Base-by-base conservation (phyloP, 768 basidiomycete genomes). In the Xerocomus spinulosus region DNA sequence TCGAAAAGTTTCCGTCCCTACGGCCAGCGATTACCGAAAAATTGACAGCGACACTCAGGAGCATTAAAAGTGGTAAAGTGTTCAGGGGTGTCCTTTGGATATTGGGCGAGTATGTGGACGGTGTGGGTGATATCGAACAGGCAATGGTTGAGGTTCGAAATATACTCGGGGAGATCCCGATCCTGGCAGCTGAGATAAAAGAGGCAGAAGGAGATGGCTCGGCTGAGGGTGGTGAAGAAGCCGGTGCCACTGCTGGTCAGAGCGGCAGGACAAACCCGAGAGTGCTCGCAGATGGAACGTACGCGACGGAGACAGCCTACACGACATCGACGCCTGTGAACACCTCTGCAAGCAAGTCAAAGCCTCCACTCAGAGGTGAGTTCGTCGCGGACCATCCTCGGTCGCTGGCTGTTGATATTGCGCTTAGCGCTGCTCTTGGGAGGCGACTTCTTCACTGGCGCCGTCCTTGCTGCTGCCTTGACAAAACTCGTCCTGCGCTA, bases 21-120 rank as follows among this genome's bases (percentile, higher is more conserved):
- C 86, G 94, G 8, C 60, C 74, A 2, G 79, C 87, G 8, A 92
- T 98, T 56, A 85, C 85, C 49, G 83, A 89, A 61, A 93, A 92
- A 61, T 81, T 98, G 44, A 81, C 86, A 39, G 70, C 79, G 25
- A 87, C 90, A 0, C 82, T 97, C 40, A 59, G 77, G 46, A 90
- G 91, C 52, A 91, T 97, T 71, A 93, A 93, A 68, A 93, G 90
- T 1, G 93, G 93, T 46, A 98, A 97, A 68, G 94, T 98, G 20
- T 97, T 89, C 76, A 84, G 93, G 5, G 96, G 95, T 7, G 80
- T 97, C 15, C 78, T 98, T 40, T 98, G 96, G 95, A 96, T 98
- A 54, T 76, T 97, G n/a, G 95, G 96, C 53, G 95, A 98, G 70
- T 99, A 98, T 58, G 84, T 89, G 32, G 81, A 84, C 53, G 69